Percentiles rank a stretch among this genome's conserved stretches.
phyloP scores from a whole-genome alignment of 306 rosid genomes.

The Dryas drummondii region DNA sequence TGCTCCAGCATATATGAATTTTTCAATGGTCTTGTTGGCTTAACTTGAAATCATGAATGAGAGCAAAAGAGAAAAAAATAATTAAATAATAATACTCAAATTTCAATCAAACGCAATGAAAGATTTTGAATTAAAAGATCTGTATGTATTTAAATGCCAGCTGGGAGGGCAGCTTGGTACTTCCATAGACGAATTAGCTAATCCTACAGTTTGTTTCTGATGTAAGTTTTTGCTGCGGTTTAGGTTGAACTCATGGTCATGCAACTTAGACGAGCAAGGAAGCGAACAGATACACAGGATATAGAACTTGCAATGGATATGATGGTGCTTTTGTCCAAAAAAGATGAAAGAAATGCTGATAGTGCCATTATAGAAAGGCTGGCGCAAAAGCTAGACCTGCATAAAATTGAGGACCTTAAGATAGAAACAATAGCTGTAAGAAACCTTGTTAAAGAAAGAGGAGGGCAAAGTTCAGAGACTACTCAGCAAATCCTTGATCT shows the following conservation, averaged over 20 bases:
- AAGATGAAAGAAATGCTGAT: slow-evolving; percentile 54
- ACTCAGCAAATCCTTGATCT: slow-evolving; percentile 45
- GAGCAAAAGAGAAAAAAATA: no score
- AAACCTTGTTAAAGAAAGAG: slow-evolving; percentile 56
- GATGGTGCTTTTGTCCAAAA: slow-evolving; percentile 62
- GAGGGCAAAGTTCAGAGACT: slow-evolving; percentile 45
- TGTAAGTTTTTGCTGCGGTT: slow-evolving; percentile 15
- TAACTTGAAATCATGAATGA: no score
- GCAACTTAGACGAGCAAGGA: slow-evolving; percentile 70
- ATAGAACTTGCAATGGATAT: slow-evolving; percentile 82
- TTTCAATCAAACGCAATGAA: no score
- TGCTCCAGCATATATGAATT: no score
- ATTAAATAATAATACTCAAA: no score
- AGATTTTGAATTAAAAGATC: no score
- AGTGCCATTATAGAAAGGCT: slow-evolving; percentile 66
- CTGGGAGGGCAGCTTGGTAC: background rate
- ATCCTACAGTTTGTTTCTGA: background rate
- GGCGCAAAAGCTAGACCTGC: slow-evolving; percentile 60
- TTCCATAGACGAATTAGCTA: background rate
- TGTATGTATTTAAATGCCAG: no score
- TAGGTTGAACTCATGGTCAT: slow-evolving; percentile 64
- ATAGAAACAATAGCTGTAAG: slow-evolving; percentile 52
- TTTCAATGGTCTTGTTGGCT: no score
- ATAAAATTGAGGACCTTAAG: slow-evolving; percentile 52
- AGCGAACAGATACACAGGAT: slow-evolving; percentile 71